Conservation (phyloP, 257 asterid species). For the Cinchona pubescens region DNA sequence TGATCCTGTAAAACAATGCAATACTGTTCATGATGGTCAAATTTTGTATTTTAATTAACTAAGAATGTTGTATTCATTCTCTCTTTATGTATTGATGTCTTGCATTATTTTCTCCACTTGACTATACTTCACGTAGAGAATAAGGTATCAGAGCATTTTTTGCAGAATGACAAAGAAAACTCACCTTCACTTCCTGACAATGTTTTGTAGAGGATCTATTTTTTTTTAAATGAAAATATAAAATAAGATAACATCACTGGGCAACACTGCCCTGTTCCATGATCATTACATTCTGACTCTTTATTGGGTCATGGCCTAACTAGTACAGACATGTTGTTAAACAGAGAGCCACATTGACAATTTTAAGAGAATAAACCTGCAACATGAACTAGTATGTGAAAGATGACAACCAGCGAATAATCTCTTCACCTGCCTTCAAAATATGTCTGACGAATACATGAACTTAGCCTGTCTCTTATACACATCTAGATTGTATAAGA, state of each 20-base stretch:
- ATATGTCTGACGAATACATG: too few relatives aligned
- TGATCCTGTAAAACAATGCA: conserved; percentile 46
- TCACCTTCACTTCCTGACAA: neutral
- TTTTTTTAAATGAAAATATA: neutral
- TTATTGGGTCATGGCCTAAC: neutral
- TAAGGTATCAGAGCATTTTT: neutral
- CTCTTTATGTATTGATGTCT: too few relatives aligned
- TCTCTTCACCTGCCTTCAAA: too few relatives aligned
- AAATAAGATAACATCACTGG: neutral
- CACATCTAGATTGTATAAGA: neutral
- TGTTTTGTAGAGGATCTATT: neutral
- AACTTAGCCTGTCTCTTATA: too few relatives aligned
- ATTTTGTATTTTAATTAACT: neutral
- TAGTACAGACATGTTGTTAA: neutral
- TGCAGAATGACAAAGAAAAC: neutral
- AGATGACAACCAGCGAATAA: neutral
- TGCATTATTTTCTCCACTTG: conserved; percentile 1
- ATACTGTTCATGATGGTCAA: conserved; percentile 5
- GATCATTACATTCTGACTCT: neutral
- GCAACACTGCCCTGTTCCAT: neutral
- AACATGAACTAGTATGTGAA: neutral
- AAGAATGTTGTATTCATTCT: neutral
- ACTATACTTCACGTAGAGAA: conserved; percentile 2
- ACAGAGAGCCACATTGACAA: neutral
- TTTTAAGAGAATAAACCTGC: neutral